Evolutionary conservation across 2,329 filamentous ascomycete genomes (phyloP).

Genomic region (Talaromyces sp.): DNA sequence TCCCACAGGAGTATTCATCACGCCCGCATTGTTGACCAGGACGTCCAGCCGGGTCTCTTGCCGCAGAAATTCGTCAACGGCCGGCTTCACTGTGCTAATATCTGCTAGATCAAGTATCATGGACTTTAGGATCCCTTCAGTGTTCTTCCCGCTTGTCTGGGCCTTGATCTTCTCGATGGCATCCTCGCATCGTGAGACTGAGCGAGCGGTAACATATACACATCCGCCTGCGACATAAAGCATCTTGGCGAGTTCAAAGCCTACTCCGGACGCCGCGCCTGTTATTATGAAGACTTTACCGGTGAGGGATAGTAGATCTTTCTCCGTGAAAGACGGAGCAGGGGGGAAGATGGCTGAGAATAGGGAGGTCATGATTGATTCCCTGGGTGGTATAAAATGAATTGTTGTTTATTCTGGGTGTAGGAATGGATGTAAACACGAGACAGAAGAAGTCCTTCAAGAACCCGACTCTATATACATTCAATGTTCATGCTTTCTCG

Average conservation of each 20-base stretch:
- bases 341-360: conserved; percentile 13
- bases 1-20: conserved; percentile 30
- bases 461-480: neutral
- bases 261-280: conserved; percentile 21
- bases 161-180: conserved; percentile 1
- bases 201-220: conserved; percentile 21
- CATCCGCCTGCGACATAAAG: conserved; percentile 18
- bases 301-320: conserved; percentile 14
- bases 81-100: conserved; percentile 10
- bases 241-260: conserved; percentile 18
- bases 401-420: neutral
- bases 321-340: conserved; percentile 17
- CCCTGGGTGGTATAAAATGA: neutral
- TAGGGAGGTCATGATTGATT: neutral
- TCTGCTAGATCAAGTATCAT: conserved; percentile 1
- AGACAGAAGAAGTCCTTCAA: neutral
- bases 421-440: neutral
- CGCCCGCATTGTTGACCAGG: conserved; percentile 37
- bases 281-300: conserved; percentile 25
- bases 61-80: conserved; percentile 28
- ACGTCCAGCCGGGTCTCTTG: conserved; percentile 35
- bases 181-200: neutral
- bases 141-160: neutral
- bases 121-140: neutral
- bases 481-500: neutral